Percentiles rank a stretch among this genome's conserved stretches.
Evolutionary conservation across 1,284 basidiomycete genomes (phyloP).

Genomic region (Microbotryomycetes sp.): DNA sequence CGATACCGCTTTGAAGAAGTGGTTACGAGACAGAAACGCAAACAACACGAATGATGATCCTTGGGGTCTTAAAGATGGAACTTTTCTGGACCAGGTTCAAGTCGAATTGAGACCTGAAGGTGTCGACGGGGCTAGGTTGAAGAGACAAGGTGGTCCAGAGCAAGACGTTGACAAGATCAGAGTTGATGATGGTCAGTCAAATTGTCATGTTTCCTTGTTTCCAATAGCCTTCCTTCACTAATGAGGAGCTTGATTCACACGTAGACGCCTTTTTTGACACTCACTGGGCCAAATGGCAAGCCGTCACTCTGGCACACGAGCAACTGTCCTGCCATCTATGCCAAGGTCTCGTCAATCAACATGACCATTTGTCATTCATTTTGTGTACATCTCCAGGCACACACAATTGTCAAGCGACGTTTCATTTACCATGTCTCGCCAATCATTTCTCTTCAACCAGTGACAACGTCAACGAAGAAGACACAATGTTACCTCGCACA

Average conservation of each 20-base stretch:
- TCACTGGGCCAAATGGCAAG: constrained; percentile 54
- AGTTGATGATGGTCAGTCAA: constrained; percentile 56
- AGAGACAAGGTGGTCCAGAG: constrained; percentile 15
- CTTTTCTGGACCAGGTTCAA: constrained; percentile 14
- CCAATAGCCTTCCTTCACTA: constrained; percentile 13
- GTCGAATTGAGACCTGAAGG: constrained; percentile 51
- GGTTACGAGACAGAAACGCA: constrained; percentile 5
- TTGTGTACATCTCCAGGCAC: constrained; percentile 48
- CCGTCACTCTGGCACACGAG: constrained; percentile 41
- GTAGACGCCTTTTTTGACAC: constrained; percentile 51
- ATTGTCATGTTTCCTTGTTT: background rate
- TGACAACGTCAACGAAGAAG: constrained; percentile 34
- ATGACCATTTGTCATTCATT: constrained; percentile 56
- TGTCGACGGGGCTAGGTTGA: constrained; percentile 59
- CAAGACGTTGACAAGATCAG: constrained; percentile 50
- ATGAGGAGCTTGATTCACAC: background rate
- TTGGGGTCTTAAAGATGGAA: constrained; percentile 17
- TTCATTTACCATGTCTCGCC: constrained; percentile 67
- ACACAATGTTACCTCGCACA: constrained; percentile 55
- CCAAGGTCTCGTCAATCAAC: constrained; percentile 32
- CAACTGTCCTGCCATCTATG: constrained; percentile 55
- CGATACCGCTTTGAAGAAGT: constrained; percentile 16
- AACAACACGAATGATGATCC: constrained; percentile 8
- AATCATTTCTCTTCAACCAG: constrained; percentile 45
- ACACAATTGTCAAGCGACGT: constrained; percentile 47